Conservation (phyloP, 2,329 filamentous ascomycete species). For the Albophoma yamanashiensis region DNA sequence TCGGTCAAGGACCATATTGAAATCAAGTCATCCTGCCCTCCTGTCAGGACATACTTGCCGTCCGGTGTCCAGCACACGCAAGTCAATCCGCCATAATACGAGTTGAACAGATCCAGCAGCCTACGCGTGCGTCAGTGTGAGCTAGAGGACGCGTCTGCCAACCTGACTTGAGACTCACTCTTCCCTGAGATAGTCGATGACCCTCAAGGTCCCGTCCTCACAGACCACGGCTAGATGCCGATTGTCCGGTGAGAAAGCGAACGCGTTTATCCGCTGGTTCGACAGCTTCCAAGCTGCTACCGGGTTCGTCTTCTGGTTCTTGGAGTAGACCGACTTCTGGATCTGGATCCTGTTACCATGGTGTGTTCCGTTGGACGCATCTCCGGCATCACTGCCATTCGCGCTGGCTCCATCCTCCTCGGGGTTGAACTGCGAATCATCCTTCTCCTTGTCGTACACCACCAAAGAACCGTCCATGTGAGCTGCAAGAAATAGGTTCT, state of each 20-base stretch:
- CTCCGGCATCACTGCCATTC: conserved; percentile 41
- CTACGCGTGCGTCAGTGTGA: conserved; percentile 30
- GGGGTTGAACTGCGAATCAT: conserved; percentile 68
- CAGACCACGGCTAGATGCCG: conserved; percentile 81
- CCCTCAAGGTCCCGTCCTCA: conserved; percentile 79
- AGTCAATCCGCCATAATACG: conserved; percentile 87
- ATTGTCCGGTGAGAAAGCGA: conserved; percentile 85
- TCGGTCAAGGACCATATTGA: conserved; percentile 92
- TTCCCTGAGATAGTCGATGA: conserved; percentile 88
- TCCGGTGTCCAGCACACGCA: conserved; percentile 98
- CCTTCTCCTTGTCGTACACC: conserved; percentile 96
- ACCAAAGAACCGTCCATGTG: conserved; percentile 86
- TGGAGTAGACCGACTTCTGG: conserved; percentile 85
- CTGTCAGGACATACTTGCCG: conserved; percentile 88
- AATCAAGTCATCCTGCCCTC: conserved; percentile 90
- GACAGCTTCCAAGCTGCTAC: conserved; percentile 88
- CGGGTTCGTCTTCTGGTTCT: conserved; percentile 87
- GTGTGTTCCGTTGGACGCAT: conserved; percentile 19
- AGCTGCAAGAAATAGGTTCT: conserved; percentile 83
- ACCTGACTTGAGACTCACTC: conserved; percentile 45
- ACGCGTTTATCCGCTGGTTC: conserved; percentile 81
- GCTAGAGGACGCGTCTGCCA: not conserved
- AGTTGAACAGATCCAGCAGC: conserved; percentile 75
- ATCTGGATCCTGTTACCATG: conserved; percentile 51
- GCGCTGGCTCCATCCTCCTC: conserved; percentile 59